Evolutionary conservation across 495 filamentous ascomycete species (phyloP).

Genomic region (Podospora didyma): DNA sequence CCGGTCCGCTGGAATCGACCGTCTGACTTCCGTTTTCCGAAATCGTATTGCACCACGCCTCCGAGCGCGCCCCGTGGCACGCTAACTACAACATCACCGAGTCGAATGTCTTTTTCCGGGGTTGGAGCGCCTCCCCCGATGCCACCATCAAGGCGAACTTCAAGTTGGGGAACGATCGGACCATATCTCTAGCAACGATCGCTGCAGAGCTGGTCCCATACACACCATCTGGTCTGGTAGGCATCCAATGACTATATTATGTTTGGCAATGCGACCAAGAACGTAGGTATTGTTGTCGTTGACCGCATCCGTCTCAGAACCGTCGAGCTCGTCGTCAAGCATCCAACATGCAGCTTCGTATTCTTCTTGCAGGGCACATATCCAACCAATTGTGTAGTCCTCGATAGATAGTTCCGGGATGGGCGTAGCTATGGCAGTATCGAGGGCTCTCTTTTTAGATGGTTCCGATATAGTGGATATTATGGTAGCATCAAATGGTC

Average conservation of each 20-base stretch:
- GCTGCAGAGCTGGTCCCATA: constrained; percentile 36
- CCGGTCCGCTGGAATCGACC: constrained; percentile 17
- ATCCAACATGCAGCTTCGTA: background rate
- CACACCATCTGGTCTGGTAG: background rate
- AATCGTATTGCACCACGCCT: constrained; percentile 39
- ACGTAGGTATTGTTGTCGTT: constrained; percentile 42
- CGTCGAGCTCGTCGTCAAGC: background rate
- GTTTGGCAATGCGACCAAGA: constrained; percentile 37
- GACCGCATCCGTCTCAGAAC: constrained; percentile 45
- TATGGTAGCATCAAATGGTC: background rate
- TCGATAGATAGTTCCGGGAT: background rate
- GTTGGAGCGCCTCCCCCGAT: constrained; percentile 42
- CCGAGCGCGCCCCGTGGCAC: constrained; percentile 14
- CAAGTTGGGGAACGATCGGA: constrained; percentile 35
- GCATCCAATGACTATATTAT: constrained; percentile 40
- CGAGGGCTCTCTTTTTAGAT: background rate
- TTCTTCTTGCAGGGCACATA: background rate
- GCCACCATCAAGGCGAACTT: constrained; percentile 41
- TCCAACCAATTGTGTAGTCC: background rate
- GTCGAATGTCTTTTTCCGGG: constrained; percentile 24
- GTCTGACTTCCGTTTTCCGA: constrained; percentile 21
- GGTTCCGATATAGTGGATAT: background rate
- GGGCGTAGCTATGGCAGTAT: background rate
- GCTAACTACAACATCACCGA: constrained; percentile 45
- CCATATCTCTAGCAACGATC: constrained; percentile 27